phyloP scores from a whole-genome alignment of 208 protist species.

The Leishmania arabica region DNA sequence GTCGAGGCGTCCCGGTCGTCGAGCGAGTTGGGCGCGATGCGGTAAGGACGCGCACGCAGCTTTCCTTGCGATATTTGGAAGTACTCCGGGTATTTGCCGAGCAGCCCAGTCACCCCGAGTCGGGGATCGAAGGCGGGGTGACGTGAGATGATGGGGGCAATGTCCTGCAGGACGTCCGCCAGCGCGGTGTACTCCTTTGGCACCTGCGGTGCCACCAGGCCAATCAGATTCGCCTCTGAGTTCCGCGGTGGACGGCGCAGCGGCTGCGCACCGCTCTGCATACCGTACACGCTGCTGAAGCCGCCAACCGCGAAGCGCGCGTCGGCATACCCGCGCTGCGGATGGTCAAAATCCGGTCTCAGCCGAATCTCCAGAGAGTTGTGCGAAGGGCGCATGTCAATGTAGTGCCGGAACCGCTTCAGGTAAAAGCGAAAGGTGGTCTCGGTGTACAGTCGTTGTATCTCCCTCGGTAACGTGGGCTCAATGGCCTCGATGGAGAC shows the following conservation, averaged over 20 bases:
- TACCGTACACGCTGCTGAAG: conserved; percentile 12
- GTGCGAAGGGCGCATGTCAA: conserved; percentile 65
- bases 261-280: conserved; percentile 1
- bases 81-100: conserved; percentile 90
- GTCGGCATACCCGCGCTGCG: conserved; percentile 69
- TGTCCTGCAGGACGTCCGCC: conserved; percentile 72
- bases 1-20: conserved; percentile 48
- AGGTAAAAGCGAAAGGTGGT: conserved; percentile 65
- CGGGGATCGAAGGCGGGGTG: conserved; percentile 82
- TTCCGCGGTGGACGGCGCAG: conserved; percentile 65
- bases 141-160: conserved; percentile 74
- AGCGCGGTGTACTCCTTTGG: conserved; percentile 66
- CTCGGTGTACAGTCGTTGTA: conserved; percentile 56
- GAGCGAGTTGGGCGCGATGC: conserved; percentile 71
- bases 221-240: conserved; percentile 79
- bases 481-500: conserved; percentile 53
- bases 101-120: conserved; percentile 74
- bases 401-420: conserved; percentile 76
- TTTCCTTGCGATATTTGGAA: conserved; percentile 78
- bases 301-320: conserved; percentile 33
- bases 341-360: conserved; percentile 62
- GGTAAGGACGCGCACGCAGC: conserved; percentile 77
- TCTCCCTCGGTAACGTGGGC: conserved; percentile 44
- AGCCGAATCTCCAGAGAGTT: conserved; percentile 64
- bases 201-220: conserved; percentile 60